These are phyloP conservation scores for Acer negundo DNA, from an alignment of 345 rosid species.

Conservation along the genomic window DNA sequence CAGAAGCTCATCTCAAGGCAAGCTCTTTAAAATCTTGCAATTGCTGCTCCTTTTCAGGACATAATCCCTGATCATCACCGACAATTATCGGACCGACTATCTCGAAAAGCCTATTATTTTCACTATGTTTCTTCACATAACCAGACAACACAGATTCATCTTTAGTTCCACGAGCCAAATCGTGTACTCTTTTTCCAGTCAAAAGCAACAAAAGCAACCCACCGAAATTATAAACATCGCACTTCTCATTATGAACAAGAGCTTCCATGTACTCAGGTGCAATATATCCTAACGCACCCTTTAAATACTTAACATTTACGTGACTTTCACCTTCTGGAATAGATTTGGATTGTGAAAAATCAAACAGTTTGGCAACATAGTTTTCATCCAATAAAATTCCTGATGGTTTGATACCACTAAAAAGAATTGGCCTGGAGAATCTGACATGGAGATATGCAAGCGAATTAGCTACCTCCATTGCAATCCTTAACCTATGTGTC, in stretches of 20 bases:
- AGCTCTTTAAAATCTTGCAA: no score
- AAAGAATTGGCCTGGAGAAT: slow-evolving; percentile 9
- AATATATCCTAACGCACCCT: background rate
- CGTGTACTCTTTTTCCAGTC: no score
- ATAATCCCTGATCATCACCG: no score
- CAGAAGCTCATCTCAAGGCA: no score
- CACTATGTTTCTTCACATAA: no score
- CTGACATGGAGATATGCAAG: slow-evolving; percentile 22
- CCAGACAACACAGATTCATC: no score
- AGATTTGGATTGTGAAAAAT: background rate
- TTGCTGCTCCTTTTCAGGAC: no score
- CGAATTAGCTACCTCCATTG: slow-evolving; percentile 14
- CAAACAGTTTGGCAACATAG: background rate
- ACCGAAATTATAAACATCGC: background rate
- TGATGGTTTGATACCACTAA: background rate
- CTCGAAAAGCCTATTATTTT: no score
- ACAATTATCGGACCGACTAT: no score
- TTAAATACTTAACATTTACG: no score
- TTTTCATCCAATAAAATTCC: background rate
- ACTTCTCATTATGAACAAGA: background rate
- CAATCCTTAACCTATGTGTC: slow-evolving; percentile 21
- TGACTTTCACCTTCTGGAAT: slow-evolving; percentile 14
- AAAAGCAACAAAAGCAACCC: background rate
- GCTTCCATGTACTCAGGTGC: background rate
- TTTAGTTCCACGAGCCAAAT: no score